A percentile compares a stretch with the other conserved stretches of the same genome.
These are phyloP conservation scores for Vanrija pseudolonga DNA, from an alignment of 1,284 basidiomycete species.

Conservation along the genomic window DNA sequence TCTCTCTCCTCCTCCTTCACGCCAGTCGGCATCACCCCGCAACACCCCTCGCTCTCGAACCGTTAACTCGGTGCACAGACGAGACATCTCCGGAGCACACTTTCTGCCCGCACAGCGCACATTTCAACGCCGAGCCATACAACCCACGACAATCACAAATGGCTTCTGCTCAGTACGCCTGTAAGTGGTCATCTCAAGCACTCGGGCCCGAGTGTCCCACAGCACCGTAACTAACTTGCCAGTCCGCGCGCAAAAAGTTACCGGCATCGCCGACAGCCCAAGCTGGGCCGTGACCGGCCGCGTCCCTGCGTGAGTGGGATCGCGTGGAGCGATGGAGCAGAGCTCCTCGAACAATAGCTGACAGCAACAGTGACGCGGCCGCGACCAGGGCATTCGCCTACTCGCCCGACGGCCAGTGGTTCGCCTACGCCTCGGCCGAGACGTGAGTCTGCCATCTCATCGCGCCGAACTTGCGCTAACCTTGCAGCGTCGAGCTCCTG, in stretches of 20 bases:
- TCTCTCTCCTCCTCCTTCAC: no score
- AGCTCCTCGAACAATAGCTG: constrained; percentile 51
- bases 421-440: constrained; percentile 74
- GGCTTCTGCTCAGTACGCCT: constrained; percentile 55
- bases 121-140: not conserved
- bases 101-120: no score
- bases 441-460: constrained; percentile 54
- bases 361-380: constrained; percentile 55
- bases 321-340: not conserved
- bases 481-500: constrained; percentile 35
- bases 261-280: constrained; percentile 81
- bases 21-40: no score
- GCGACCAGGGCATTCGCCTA: constrained; percentile 70
- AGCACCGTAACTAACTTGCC: constrained; percentile 4
- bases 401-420: constrained; percentile 80
- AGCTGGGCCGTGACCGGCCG: constrained; percentile 65
- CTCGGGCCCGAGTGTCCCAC: not conserved
- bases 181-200: constrained; percentile 54
- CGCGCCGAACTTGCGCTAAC: constrained; percentile 7
- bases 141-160: constrained; percentile 12
- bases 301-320: constrained; percentile 56
- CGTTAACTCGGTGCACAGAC: no score
- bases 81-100: no score
- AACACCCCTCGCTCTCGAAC: no score
- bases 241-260: constrained; percentile 91